Evolutionary conservation across 2,329 filamentous ascomycete species (phyloP), one percentile per base, ranked within the genome.

Genomic region (Pseudovirgaria hyperparasitica): DNA sequence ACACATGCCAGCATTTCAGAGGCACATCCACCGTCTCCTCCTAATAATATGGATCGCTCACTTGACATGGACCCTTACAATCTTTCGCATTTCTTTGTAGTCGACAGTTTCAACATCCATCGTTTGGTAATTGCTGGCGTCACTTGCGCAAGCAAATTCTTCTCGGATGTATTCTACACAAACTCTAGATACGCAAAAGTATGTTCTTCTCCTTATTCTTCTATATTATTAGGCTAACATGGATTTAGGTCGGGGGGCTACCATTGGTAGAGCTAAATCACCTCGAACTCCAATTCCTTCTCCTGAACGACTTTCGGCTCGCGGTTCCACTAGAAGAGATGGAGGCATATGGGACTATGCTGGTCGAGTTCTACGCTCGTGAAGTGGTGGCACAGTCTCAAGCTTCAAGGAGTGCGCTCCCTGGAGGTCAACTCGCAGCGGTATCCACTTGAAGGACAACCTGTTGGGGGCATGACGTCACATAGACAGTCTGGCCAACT

Each of bases 171-270:
- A 21, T 98, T 98, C 46, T 98, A 96, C 52, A 98, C 90, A 7
- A 98, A 98, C 56, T 96, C 90, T 29, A 73, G 90, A 74, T 98
- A 98, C 54, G 90, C 90, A 33, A 98, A 96, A 80, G 90, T 93
- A 66, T 37, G 65, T 59, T 10, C 18, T 23, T 4, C 3, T 10
- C 9, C 5, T 19, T 15, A 6, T 21, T 9, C 19, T 25, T 31
- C 30, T 27, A 17, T 13, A 17, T 28, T 9, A 15, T 13, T 17
- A 23, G 22, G 35, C 45, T 36, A 45, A 32, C 17, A 16, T 14
- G 10, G 22, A 9, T 25, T 16, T 36, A 98, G 87, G 90, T 98
- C 46, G 90, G 90, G 35, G 90, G 90, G 25, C 66, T 98, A 11
- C 90, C 90, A 3, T 64, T 96, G 15, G 74, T 81, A 13, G 90